Conservation (phyloP, 2,329 filamentous ascomycete genomes). For the Knoxdaviesia capensis region DNA sequence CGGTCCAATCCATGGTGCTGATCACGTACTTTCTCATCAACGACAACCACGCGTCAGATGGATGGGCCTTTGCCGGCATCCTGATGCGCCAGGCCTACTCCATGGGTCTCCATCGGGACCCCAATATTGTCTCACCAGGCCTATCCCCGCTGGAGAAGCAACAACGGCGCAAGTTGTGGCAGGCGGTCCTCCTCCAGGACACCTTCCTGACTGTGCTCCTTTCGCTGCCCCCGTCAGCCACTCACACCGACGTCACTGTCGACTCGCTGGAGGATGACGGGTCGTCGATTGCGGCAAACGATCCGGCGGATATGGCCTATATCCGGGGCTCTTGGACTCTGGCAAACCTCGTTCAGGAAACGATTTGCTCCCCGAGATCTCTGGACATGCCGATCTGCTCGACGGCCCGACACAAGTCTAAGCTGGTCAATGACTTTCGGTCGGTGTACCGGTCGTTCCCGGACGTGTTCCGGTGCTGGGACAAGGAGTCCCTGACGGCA, state of each 20-base stretch:
- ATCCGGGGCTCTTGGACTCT: constrained; percentile 61
- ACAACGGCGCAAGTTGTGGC: constrained; percentile 61
- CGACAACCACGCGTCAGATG: constrained; percentile 66
- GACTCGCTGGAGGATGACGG: constrained; percentile 51
- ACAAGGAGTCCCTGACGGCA: constrained; percentile 35
- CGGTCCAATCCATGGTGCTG: constrained; percentile 62
- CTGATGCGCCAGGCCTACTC: constrained; percentile 61
- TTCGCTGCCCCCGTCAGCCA: constrained; percentile 57
- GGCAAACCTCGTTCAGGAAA: constrained; percentile 59
- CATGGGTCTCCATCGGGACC: constrained; percentile 63
- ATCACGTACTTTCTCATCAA: constrained; percentile 72
- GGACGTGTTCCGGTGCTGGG: constrained; percentile 46
- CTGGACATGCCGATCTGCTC: constrained; percentile 52
- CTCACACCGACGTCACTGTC: constrained; percentile 60
- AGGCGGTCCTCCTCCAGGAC: constrained; percentile 62
- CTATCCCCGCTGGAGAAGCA: constrained; percentile 56
- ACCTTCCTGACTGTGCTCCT: constrained; percentile 63
- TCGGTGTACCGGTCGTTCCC: constrained; percentile 57
- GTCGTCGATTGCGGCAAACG: constrained; percentile 32
- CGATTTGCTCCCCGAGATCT: constrained; percentile 54
- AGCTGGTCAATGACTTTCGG: constrained; percentile 49
- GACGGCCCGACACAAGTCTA: constrained; percentile 47
- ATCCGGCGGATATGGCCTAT: constrained; percentile 48
- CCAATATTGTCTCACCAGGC: constrained; percentile 49
- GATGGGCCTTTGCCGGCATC: constrained; percentile 65